Percentiles rank a stretch among this genome's conserved stretches.
Conservation (phyloP, 768 basidiomycete genomes). For the Leccinum truebloodii region DNA sequence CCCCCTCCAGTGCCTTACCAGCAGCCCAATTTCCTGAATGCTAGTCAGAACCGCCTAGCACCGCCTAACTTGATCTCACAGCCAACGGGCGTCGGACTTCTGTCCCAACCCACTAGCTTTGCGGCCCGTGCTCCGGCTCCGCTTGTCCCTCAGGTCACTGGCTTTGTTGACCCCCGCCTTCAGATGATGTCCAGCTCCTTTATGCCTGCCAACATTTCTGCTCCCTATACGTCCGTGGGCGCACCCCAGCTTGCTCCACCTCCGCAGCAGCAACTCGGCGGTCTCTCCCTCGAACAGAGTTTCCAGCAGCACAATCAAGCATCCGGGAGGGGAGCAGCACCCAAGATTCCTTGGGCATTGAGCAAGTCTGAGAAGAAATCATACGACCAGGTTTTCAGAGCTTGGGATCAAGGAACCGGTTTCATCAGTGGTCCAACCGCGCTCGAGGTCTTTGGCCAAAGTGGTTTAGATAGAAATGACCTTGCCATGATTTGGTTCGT, state of each 20-base stretch:
- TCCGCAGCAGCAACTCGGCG: constrained; percentile 54
- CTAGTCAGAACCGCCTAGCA: constrained; percentile 49
- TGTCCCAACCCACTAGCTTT: constrained; percentile 46
- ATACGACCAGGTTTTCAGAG: constrained; percentile 94
- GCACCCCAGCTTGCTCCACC: constrained; percentile 60
- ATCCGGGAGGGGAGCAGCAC: constrained; percentile 61
- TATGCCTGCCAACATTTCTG: constrained; percentile 73
- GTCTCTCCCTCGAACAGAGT: constrained; percentile 71
- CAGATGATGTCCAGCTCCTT: constrained; percentile 91
- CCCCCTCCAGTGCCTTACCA: constrained; percentile 38
- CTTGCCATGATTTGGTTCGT: constrained; percentile 90
- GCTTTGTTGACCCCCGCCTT: constrained; percentile 79
- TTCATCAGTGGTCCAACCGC: constrained; percentile 88
- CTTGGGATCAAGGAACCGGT: constrained; percentile 88
- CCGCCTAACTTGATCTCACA: constrained; percentile 17
- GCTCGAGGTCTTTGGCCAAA: constrained; percentile 91
- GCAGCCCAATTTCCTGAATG: constrained; percentile 52
- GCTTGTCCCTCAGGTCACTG: constrained; percentile 74
- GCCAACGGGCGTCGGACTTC: constrained; percentile 28
- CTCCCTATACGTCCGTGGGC: constrained; percentile 59
- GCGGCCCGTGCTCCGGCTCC: constrained; percentile 42
- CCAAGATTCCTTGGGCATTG: constrained; percentile 83
- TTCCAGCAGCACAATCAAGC: constrained; percentile 87
- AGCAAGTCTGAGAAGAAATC: constrained; percentile 92
- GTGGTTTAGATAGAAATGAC: constrained; percentile 86